These are phyloP conservation scores for Murraya koenigii DNA, from an alignment of 345 rosid species.

Conservation along the genomic window DNA sequence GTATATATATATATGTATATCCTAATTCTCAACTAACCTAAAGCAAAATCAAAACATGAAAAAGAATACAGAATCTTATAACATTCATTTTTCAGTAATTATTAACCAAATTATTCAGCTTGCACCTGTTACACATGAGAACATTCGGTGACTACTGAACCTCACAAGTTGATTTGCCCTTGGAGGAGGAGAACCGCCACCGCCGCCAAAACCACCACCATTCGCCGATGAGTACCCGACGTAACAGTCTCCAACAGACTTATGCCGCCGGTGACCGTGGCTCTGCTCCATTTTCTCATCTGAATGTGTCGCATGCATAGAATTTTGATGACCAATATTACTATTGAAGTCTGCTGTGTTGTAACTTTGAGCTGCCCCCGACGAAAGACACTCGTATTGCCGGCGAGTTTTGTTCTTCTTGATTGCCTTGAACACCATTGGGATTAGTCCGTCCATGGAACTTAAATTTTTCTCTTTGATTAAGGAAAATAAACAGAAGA, in stretches of 20 bases:
- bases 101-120: constrained; percentile 4
- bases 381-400: constrained; percentile 68
- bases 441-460: constrained; percentile 87
- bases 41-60: too few species aligned
- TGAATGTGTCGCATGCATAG: background rate
- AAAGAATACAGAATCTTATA: too few species aligned
- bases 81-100: too few species aligned
- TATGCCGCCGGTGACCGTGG: constrained; percentile 36
- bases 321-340: constrained; percentile 5
- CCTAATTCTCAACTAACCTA: too few species aligned
- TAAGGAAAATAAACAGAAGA: constrained; percentile 17
- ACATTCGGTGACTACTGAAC: constrained; percentile 64
- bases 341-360: constrained; percentile 28
- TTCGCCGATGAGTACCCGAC: constrained; percentile 1
- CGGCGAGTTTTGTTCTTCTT: constrained; percentile 60
- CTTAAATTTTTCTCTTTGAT: background rate
- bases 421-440: constrained; percentile 61
- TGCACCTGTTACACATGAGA: constrained; percentile 50
- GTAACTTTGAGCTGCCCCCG: constrained; percentile 40
- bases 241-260: constrained; percentile 50
- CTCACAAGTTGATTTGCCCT: constrained; percentile 41
- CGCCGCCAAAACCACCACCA: background rate
- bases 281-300: constrained; percentile 10
- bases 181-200: constrained; percentile 6
- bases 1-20: too few species aligned